phyloP scores from a whole-genome alignment of 2,329 filamentous ascomycete species.

The Atkinsonella texensis region DNA sequence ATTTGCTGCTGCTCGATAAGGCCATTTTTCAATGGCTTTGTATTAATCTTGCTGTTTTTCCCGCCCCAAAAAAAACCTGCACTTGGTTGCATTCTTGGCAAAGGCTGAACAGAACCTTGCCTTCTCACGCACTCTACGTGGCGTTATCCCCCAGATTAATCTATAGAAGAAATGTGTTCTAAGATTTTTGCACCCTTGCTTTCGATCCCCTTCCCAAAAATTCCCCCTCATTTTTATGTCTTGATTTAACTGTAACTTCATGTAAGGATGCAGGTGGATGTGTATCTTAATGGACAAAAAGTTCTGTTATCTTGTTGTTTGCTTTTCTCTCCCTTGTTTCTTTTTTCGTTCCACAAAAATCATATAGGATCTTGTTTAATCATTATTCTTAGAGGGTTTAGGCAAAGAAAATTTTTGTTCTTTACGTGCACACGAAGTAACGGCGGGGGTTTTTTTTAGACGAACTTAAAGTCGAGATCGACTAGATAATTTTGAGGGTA shows the following conservation, averaged over 20 bases:
- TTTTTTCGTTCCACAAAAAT: not conserved
- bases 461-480: not conserved
- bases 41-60: not conserved
- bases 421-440: not conserved
- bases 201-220: not conserved
- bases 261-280: not conserved
- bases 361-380: not conserved
- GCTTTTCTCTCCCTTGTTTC: not conserved
- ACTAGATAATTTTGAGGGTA: not conserved
- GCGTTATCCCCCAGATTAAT: not conserved
- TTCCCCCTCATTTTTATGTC: not conserved
- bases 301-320: not conserved
- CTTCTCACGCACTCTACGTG: not conserved
- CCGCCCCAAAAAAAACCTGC: not conserved
- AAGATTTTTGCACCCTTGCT: too few relatives aligned
- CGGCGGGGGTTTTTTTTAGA: not conserved
- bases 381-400: not conserved
- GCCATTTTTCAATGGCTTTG: not conserved
- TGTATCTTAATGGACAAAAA: not conserved
- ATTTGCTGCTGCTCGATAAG: not conserved
- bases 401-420: not conserved
- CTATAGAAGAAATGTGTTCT: not conserved
- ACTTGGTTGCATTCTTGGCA: slow-evolving; percentile 1
- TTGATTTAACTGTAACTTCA: not conserved
- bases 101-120: slow-evolving; percentile 8